Base-by-base conservation (phyloP, 2,329 filamentous ascomycete species). In the Sclerotiophoma versabilis region DNA sequence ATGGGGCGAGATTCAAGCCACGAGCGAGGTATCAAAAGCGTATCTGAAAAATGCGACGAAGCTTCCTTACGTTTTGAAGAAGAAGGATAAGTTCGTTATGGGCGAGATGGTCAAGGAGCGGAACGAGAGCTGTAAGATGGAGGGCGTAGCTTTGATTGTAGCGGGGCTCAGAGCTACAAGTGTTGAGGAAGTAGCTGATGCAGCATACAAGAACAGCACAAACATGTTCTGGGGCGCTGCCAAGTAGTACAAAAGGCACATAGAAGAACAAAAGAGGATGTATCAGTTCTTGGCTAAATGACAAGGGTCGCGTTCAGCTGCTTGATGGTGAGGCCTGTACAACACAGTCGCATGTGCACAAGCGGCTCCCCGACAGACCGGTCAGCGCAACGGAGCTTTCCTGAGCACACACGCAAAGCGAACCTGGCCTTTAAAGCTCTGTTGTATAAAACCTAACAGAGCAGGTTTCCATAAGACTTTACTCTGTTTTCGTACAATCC, bases 111-210 rank as follows among this genome's bases (percentile, higher is more conserved):
- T 83, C 2, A 84, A 83, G 59, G 78, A 79, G 51, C 67, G 80
- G 33, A 83, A 83, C 55, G 81, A 83, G 61, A 82, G 80, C 41
- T 83, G 80, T 57, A 69, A 66, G 0, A 80, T 83, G 11, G 77
- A 77, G 33, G 69, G 76, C 38, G 80, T 83, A 27, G 81, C 79
- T 0, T 68, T 76, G 42, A 67, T 82, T 1, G 79, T 82, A 4
- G 81, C 81, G 2, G 80, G 81, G 7, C 49, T 83, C 43, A 81
- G 80, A 54, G 79, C 75, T 0, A 33, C 77, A 1, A 34, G 59
- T 2, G 71, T 81, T 0, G 74, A 80, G 17, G 75, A 81, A 39
- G 74, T 83, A 20, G 74, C 73, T 0, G 65, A 76, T 8, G 74
- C 72, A 1, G 74, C 76, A 6, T 78, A 71, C 68, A 49, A 60